phyloP scores from a whole-genome alignment of 805 yeast genomes.

The Isabelozyma pseudorhagii region DNA sequence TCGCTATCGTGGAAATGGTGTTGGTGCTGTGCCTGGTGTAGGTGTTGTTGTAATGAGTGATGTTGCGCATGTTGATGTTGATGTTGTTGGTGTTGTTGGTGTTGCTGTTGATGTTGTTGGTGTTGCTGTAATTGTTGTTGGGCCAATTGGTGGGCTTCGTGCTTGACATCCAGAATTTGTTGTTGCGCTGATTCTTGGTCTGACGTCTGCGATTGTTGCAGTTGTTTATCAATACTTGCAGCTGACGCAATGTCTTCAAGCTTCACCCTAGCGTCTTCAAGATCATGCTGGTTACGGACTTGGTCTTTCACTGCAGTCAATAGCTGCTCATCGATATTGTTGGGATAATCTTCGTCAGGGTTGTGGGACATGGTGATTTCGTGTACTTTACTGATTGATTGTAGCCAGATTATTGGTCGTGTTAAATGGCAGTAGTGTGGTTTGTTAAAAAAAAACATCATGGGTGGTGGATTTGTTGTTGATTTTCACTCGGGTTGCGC shows the following conservation, averaged over 20 bases:
- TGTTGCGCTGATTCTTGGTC: constrained; percentile 4
- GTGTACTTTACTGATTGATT: not conserved
- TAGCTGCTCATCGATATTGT: constrained; percentile 42
- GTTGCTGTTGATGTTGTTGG: constrained; percentile 10
- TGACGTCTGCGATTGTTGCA: constrained; percentile 3
- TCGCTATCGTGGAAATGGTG: constrained; percentile 14
- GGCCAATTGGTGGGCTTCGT: constrained; percentile 5
- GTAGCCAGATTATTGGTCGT: constrained; percentile 11
- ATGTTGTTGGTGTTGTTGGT: constrained; percentile 10
- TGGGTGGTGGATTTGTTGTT: not conserved
- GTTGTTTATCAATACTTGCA: constrained; percentile 12
- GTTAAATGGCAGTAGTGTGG: constrained; percentile 21
- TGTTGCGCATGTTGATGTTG: constrained; percentile 11
- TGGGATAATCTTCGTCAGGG: constrained; percentile 19
- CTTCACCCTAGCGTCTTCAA: constrained; percentile 21
- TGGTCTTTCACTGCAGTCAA: constrained; percentile 37
- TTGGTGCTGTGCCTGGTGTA: constrained; percentile 16
- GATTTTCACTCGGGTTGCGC: not conserved
- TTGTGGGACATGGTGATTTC: constrained; percentile 3
- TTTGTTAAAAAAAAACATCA: constrained; percentile 8
- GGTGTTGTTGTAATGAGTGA: constrained; percentile 9
- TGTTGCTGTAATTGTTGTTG: constrained; percentile 5
- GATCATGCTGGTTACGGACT: constrained; percentile 10
- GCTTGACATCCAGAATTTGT: constrained; percentile 4
- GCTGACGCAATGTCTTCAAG: constrained; percentile 30